Percentiles rank a stretch among this genome's conserved stretches.
Evolutionary conservation across 2,329 filamentous ascomycete genomes (phyloP).

Genomic region (Aureobasidium pullulans): DNA sequence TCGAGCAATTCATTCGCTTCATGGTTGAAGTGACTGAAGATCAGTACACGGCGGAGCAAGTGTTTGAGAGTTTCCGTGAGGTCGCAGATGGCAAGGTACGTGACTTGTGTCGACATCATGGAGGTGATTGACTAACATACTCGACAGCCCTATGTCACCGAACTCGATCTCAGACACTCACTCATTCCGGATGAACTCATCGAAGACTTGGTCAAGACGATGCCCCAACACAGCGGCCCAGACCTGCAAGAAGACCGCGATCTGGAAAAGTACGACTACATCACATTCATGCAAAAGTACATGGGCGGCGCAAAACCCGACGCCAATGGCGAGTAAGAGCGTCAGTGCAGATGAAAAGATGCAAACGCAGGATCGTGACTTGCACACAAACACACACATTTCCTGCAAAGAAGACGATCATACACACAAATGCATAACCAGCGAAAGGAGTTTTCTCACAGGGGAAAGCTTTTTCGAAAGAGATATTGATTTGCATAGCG

Average conservation of each 20-base stretch:
- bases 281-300: slow-evolving; percentile 85
- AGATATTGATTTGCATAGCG: slow-evolving; percentile 6
- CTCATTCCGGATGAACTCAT: slow-evolving; percentile 96
- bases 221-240: slow-evolving; percentile 76
- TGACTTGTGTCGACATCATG: not conserved
- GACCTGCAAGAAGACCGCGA: slow-evolving; percentile 81
- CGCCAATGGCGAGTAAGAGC: not conserved
- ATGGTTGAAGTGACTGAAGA: slow-evolving; percentile 99
- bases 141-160: slow-evolving; percentile 78
- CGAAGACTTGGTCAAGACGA: slow-evolving; percentile 79
- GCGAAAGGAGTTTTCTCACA: not conserved
- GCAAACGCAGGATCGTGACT: not conserved
- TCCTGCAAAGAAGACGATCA: not conserved
- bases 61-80: slow-evolving; percentile 95
- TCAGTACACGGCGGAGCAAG: slow-evolving; percentile 96
- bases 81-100: slow-evolving; percentile 87
- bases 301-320: slow-evolving; percentile 23
- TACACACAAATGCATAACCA: not conserved
- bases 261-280: slow-evolving; percentile 87
- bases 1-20: slow-evolving; percentile 98
- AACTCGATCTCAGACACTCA: slow-evolving; percentile 90
- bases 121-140: not conserved
- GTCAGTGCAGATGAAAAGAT: not conserved
- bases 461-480: not conserved
- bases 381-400: too few species aligned